Evolutionary conservation across 208 protist species (phyloP), one percentile per base, ranked within the genome.

Genomic region (Trypanosoma lewisi): DNA sequence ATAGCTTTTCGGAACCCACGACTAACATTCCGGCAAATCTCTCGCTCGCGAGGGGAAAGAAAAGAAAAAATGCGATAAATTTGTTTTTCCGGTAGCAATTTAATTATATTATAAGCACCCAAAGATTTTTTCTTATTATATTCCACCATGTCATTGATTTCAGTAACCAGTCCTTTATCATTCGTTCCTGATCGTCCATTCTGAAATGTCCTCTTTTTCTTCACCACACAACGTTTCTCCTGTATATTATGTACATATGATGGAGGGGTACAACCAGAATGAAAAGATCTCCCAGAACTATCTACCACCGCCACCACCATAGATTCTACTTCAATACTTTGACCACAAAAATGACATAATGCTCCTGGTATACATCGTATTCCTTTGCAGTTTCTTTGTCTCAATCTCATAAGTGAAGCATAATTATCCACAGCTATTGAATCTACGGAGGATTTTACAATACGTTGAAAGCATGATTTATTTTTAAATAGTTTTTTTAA

Each of bases 81-180:
- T n/a, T 45, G 36, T 28, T 9, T 51, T 11, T 70, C 64, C 23
- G 51, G 42, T 28, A 70, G 36, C 27, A 62, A 41, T 33, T 41
- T 61, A 37, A 70, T 2, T 33, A 52, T 17, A 54, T 63, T 55
- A n/a, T 45, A 42, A 55, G 60, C 28, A 28, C 64, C 52, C n/a
- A 54, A 33, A 21, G 47, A 45, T 33, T 21, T 61, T 53, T 25
- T 60, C 8, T 34, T 54, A 33, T 31, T 17, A 62, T 70, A 60
- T 14, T 70, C 44, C 12, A n/a, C n/a, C 8, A 70, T 30, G 41
- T 60, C 61, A 51, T 70, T 42, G 36, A 62, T 55, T 56, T 70
- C 50, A 28, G 21, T 21, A 28, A 25, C 4, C 12, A n/a, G n/a
- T 27, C 39, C 39, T 49, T 44, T 16, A 25, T 17, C 19, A 41